A percentile compares a stretch with the other conserved stretches of the same genome.
These are phyloP conservation scores for Exobasidium rhododendri DNA, from an alignment of 1,284 basidiomycete genomes.

Conservation along the genomic window DNA sequence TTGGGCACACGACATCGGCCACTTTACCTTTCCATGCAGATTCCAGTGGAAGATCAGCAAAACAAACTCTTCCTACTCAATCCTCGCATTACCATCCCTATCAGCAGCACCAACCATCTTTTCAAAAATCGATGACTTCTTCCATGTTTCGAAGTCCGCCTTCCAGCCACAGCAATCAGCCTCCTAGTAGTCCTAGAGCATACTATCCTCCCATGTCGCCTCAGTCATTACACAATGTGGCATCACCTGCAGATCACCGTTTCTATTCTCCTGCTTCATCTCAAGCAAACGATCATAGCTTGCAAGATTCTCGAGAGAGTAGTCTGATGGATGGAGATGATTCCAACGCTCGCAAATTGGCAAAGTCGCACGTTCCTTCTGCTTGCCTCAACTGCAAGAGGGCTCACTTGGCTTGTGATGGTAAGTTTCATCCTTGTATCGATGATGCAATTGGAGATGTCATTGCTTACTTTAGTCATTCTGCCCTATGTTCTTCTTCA, in stretches of 20 bases:
- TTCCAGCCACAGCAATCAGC: not conserved
- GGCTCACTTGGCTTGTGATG: conserved; percentile 42
- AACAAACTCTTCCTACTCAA: not conserved
- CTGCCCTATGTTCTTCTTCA: too few relatives aligned
- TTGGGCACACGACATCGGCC: not conserved
- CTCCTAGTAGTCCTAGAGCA: not conserved
- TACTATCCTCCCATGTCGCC: not conserved
- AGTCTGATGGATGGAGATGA: not conserved
- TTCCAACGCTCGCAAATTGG: conserved; percentile 23
- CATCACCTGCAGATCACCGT: not conserved
- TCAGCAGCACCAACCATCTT: conserved; percentile 3
- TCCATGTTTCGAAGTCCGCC: not conserved
- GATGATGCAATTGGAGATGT: too few relatives aligned
- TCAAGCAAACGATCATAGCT: not conserved
- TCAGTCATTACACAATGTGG: not conserved
- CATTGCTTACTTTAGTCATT: too few relatives aligned
- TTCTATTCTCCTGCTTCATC: not conserved
- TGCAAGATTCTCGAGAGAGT: not conserved
- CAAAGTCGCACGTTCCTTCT: conserved; percentile 37
- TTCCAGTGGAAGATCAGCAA: not conserved
- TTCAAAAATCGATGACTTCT: not conserved
- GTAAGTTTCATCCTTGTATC: not conserved
- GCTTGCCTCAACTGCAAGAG: conserved; percentile 46
- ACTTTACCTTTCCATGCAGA: not conserved
- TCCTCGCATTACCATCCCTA: not conserved